A percentile compares a stretch with the other conserved stretches of the same genome.
phyloP scores from a whole-genome alignment of 306 rosid species.

The Begonia peltatifolia region DNA sequence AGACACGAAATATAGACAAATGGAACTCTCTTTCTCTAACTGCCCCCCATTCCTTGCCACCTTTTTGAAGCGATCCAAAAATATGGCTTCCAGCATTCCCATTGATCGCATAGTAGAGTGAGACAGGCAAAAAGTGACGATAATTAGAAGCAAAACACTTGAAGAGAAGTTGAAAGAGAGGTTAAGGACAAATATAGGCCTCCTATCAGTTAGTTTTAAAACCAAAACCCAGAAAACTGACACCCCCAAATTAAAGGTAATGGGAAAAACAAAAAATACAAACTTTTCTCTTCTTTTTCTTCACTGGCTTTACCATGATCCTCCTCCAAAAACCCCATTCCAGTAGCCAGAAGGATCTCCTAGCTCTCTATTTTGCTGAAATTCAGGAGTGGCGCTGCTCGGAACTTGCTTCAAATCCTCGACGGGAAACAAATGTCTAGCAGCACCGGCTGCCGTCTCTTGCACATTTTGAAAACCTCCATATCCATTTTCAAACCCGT shows the following conservation, averaged over 20 bases:
- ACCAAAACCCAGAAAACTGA: slow-evolving; percentile 3
- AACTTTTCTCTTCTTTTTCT: slow-evolving; percentile 2
- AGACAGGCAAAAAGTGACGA: not conserved
- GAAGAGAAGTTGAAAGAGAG: not conserved
- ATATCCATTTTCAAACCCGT: slow-evolving; percentile 55
- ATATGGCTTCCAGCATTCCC: slow-evolving; percentile 30
- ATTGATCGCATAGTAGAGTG: slow-evolving; percentile 10
- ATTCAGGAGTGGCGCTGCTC: slow-evolving; percentile 18
- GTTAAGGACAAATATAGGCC: not conserved
- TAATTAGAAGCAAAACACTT: not conserved
- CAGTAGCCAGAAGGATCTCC: slow-evolving; percentile 67
- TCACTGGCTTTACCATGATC: slow-evolving; percentile 55
- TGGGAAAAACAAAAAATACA: slow-evolving; percentile 5
- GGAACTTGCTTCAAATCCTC: slow-evolving; percentile 64
- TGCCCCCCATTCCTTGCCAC: slow-evolving; percentile 6
- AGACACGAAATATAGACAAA: not conserved
- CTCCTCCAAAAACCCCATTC: slow-evolving; percentile 92
- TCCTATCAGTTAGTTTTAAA: not conserved
- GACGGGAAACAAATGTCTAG: slow-evolving; percentile 71
- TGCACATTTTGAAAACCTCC: slow-evolving; percentile 46
- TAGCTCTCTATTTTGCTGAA: slow-evolving; percentile 33
- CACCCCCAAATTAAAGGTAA: not conserved
- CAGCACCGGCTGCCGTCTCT: slow-evolving; percentile 22
- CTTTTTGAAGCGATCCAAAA: slow-evolving; percentile 33
- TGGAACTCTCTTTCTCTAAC: not conserved